Conservation (phyloP, 176 grass and related monocot species). For the Oryza officinalis region DNA sequence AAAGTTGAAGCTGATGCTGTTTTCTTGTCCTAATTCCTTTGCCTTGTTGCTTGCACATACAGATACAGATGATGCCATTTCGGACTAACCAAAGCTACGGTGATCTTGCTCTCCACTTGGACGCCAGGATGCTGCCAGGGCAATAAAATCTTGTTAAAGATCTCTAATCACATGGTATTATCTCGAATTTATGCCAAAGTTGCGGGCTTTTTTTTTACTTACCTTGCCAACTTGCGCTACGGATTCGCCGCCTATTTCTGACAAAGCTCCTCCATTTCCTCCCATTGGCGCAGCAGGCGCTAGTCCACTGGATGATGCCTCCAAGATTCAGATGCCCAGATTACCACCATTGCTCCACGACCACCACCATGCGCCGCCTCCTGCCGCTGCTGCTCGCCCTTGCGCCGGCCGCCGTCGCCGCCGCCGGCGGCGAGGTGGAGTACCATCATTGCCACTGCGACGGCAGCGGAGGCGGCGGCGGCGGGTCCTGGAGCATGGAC, state of each 20-base stretch:
- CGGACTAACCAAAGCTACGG: slow-evolving; percentile 3
- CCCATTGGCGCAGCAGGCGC: slow-evolving; percentile 12
- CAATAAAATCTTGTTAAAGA: background rate
- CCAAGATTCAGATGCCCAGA: slow-evolving; percentile 48
- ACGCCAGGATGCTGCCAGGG: slow-evolving; percentile 34
- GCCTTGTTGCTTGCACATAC: background rate
- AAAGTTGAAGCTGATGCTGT: background rate
- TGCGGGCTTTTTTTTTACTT: background rate
- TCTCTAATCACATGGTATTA: slow-evolving; percentile 28
- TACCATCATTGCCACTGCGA: slow-evolving; percentile 45
- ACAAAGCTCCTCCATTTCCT: background rate
- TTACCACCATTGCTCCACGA: background rate
- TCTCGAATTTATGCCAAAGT: background rate
- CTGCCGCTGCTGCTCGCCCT: slow-evolving; percentile 9
- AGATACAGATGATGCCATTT: slow-evolving; percentile 20
- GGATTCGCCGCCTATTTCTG: background rate
- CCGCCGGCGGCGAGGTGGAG: slow-evolving; percentile 4
- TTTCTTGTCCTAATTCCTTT: background rate
- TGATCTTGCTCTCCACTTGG: slow-evolving; percentile 13
- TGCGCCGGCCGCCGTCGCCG: background rate
- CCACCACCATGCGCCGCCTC: slow-evolving; percentile 22
- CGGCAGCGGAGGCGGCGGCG: background rate
- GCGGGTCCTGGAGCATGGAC: slow-evolving; percentile 60
- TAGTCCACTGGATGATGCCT: slow-evolving; percentile 25
- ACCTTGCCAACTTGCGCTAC: slow-evolving; percentile 12